A percentile compares a stretch with the other conserved stretches of the same genome.
Conservation (phyloP, 31 red algal species). For the Asparagopsis taxiformis region DNA sequence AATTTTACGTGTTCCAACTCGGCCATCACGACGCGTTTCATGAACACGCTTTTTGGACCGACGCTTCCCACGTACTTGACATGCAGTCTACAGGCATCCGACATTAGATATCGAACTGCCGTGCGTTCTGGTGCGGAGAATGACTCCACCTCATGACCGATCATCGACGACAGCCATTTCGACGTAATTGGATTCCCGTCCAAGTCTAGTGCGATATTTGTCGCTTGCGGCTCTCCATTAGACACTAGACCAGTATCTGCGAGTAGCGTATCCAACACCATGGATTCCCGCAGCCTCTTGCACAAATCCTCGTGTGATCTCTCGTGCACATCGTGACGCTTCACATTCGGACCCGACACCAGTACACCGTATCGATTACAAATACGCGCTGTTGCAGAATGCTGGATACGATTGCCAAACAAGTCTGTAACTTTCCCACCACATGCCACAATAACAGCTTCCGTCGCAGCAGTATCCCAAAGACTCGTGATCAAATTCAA, state of each 20-base stretch:
- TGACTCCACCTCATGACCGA: constrained; percentile 13
- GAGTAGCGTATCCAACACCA: constrained; percentile 43
- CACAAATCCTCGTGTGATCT: constrained; percentile 30
- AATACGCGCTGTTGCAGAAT: constrained; percentile 1
- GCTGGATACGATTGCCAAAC: constrained; percentile 39
- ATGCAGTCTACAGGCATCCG: constrained; percentile 44
- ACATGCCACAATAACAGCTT: constrained; percentile 43
- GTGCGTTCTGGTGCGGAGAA: constrained; percentile 37
- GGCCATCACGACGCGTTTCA: constrained; percentile 61
- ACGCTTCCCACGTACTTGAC: constrained; percentile 8
- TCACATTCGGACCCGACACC: constrained; percentile 32
- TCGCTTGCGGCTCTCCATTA: constrained; percentile 23
- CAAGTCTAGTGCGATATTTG: constrained; percentile 53
- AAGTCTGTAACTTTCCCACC: constrained; percentile 58
- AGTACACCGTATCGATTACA: constrained; percentile 41
- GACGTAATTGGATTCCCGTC: constrained; percentile 42
- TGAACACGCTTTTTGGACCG: constrained; percentile 43
- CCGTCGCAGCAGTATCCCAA: constrained; percentile 54
- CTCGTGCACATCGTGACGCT: background rate
- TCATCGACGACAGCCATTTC: constrained; percentile 30
- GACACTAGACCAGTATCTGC: constrained; percentile 3
- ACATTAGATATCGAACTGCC: constrained; percentile 62
- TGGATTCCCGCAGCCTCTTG: constrained; percentile 15
- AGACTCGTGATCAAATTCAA: constrained; percentile 15
- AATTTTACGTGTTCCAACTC: constrained; percentile 39